phyloP scores from a whole-genome alignment of 176 grass and related monocot genomes.

The Raddia distichophylla region DNA sequence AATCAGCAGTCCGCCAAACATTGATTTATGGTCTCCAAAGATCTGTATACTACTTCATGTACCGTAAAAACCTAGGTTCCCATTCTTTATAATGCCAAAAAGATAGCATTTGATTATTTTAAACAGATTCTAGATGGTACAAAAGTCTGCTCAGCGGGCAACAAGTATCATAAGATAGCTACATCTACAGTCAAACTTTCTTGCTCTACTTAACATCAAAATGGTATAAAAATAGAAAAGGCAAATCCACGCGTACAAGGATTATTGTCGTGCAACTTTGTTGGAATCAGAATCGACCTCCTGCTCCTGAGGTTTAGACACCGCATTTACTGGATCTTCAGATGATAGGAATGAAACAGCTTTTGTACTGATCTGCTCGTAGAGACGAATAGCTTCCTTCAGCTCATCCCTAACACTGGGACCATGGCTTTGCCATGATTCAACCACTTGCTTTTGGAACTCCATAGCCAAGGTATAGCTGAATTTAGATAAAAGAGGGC shows the following conservation, averaged over 20 bases:
- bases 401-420: slow-evolving; percentile 64
- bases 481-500: slow-evolving; percentile 37
- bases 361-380: slow-evolving; percentile 71
- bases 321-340: slow-evolving; percentile 33
- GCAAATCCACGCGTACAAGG: slow-evolving; percentile 1
- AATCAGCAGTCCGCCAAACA: slow-evolving; percentile 38
- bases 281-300: slow-evolving; percentile 37
- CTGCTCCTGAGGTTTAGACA: slow-evolving; percentile 37
- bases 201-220: background rate
- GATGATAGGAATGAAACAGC: slow-evolving; percentile 41
- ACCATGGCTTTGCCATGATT: slow-evolving; percentile 86
- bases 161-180: background rate
- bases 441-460: slow-evolving; percentile 74
- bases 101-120: background rate
- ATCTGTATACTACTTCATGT: background rate
- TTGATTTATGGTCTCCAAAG: slow-evolving; percentile 34
- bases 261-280: slow-evolving; percentile 44
- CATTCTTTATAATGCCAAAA: background rate
- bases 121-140: slow-evolving; percentile 13
- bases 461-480: slow-evolving; percentile 80
- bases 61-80: background rate
- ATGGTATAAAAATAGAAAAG: background rate
- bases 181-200: slow-evolving; percentile 1
- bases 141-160: background rate
- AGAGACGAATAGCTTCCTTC: slow-evolving; percentile 67